phyloP scores from a whole-genome alignment of 2,329 filamentous ascomycete species.

The Ophiostoma tasmaniense region DNA sequence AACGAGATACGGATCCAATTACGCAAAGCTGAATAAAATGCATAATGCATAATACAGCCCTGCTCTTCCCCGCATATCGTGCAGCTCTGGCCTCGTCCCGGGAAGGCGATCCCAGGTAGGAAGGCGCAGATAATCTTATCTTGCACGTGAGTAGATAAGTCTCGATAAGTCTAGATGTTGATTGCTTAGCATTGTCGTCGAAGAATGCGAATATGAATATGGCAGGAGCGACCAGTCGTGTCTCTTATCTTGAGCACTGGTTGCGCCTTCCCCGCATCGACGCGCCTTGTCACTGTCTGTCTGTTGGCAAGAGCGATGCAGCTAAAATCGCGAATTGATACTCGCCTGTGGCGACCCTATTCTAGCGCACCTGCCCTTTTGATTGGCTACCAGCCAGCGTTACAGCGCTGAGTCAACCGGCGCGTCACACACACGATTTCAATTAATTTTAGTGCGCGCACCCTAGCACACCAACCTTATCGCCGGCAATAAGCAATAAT shows the following conservation, averaged over 20 bases:
- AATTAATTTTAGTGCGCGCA: constrained; percentile 3
- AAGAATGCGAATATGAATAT: not conserved
- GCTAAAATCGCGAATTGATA: not conserved
- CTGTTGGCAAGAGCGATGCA: not conserved
- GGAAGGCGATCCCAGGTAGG: not conserved
- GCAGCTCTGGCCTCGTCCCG: not conserved
- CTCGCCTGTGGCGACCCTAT: constrained; percentile 15
- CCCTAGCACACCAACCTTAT: not conserved
- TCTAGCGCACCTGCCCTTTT: constrained; percentile 20
- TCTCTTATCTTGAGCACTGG: not conserved
- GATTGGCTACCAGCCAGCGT: constrained; percentile 19
- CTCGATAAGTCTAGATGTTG: not conserved
- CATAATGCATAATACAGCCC: not conserved
- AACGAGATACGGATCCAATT: not conserved
- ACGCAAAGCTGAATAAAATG: not conserved
- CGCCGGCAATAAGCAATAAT: constrained; percentile 4
- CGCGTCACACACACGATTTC: constrained; percentile 14
- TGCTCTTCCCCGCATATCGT: constrained; percentile 1
- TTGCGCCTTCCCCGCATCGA: constrained; percentile 7
- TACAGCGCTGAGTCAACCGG: constrained; percentile 5
- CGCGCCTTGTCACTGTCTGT: not conserved
- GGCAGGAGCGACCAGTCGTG: not conserved
- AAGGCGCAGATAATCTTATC: not conserved
- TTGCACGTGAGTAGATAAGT: not conserved
- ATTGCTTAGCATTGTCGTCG: not conserved